These are phyloP conservation scores for Dillenia suffruticosa DNA, from an alignment of 164 flowering plant genomes.

Conservation along the genomic window DNA sequence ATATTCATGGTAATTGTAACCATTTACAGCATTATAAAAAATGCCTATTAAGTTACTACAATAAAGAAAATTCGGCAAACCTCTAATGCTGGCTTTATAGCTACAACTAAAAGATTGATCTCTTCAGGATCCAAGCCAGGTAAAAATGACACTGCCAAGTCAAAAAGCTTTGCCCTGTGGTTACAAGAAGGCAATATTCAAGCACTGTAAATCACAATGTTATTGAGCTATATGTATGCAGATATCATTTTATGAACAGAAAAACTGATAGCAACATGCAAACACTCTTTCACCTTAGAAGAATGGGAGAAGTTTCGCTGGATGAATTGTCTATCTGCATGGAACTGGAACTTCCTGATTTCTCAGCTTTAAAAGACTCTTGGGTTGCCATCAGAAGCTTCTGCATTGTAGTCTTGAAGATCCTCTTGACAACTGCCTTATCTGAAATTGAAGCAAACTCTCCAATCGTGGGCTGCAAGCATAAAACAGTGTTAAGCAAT, in stretches of 20 bases:
- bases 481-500: neutral
- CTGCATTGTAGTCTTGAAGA: constrained; percentile 51
- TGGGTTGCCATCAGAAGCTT: constrained; percentile 57
- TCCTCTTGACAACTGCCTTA: constrained; percentile 35
- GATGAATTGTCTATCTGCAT: constrained; percentile 59
- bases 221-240: no score
- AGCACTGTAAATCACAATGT: no score
- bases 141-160: constrained; percentile 69
- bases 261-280: neutral
- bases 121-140: constrained; percentile 68
- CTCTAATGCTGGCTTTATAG: constrained; percentile 66
- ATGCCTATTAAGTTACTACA: neutral
- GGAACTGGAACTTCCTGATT: constrained; percentile 23
- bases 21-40: neutral
- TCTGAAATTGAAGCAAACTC: constrained; percentile 85
- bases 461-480: constrained; percentile 65
- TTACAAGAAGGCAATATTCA: constrained; percentile 3
- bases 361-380: constrained; percentile 36
- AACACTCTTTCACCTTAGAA: constrained; percentile 35
- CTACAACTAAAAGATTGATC: constrained; percentile 46
- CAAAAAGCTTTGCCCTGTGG: constrained; percentile 70
- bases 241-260: neutral
- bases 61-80: constrained; percentile 25
- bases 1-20: constrained; percentile 3
- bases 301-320: constrained; percentile 29